These are phyloP conservation scores for Carallia pectinifolia DNA, from an alignment of 345 rosid genomes.

Conservation along the genomic window DNA sequence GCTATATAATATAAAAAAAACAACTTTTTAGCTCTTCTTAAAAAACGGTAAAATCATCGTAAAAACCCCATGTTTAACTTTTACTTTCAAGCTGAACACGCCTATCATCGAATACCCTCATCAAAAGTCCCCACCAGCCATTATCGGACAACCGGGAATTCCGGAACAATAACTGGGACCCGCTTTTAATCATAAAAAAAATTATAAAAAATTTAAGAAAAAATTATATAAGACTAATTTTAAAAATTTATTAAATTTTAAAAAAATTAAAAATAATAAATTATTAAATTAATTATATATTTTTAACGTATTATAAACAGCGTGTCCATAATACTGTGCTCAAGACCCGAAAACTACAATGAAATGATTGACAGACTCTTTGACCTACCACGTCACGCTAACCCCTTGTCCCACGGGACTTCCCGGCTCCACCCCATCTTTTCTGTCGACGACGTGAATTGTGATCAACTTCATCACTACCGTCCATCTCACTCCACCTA, in stretches of 20 bases:
- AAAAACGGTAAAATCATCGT: not conserved
- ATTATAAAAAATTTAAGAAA: too few species aligned
- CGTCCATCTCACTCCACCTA: not conserved
- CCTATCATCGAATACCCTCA: slow-evolving; percentile 2
- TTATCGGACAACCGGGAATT: slow-evolving; percentile 5
- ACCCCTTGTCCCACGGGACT: not conserved
- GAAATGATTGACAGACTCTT: slow-evolving; percentile 12
- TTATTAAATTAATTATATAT: too few species aligned
- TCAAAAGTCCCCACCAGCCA: not conserved
- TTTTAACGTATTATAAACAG: too few species aligned
- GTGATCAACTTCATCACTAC: not conserved
- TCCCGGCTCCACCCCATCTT: not conserved
- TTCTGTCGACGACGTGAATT: not conserved
- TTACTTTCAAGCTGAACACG: not conserved
- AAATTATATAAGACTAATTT: too few species aligned
- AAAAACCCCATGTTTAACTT: not conserved
- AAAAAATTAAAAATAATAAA: too few species aligned
- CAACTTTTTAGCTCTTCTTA: not conserved
- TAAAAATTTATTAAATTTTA: too few species aligned
- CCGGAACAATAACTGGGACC: slow-evolving; percentile 10
- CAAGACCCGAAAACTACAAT: too few species aligned
- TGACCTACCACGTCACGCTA: slow-evolving; percentile 10
- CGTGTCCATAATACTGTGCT: too few species aligned
- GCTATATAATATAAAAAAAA: not conserved
- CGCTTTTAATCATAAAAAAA: not conserved